Evolutionary conservation across 2,329 filamentous ascomycete species (phyloP).

Genomic region (Trichoderma atrobrunneum): DNA sequence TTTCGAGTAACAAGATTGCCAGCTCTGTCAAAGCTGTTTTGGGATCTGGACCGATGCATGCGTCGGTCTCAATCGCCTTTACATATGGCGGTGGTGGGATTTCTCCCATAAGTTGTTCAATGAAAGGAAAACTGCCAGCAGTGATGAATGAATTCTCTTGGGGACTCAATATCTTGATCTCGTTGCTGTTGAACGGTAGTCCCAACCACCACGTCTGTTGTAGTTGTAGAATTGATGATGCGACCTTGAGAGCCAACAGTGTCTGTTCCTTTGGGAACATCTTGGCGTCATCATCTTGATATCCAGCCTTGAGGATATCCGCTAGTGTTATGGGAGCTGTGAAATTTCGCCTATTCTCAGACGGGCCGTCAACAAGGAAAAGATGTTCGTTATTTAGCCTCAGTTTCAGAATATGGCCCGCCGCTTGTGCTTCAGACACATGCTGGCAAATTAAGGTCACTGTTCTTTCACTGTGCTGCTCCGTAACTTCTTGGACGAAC

Average conservation of each 20-base stretch:
- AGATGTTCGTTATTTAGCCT: background rate
- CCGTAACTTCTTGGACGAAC: background rate
- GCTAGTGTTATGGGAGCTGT: background rate
- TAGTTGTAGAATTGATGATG: background rate
- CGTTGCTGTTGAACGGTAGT: background rate
- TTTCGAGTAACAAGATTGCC: background rate
- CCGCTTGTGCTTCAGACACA: background rate
- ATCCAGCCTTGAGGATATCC: background rate
- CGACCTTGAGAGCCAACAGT: background rate
- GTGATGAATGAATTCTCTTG: background rate
- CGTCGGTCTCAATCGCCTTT: background rate
- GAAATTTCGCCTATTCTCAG: background rate
- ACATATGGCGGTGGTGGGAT: background rate
- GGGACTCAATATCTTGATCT: background rate
- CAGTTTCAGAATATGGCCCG: background rate
- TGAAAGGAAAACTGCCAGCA: background rate
- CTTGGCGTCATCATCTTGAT: background rate
- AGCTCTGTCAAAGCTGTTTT: conserved; percentile 1
- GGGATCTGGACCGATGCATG: background rate
- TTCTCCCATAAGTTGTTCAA: background rate
- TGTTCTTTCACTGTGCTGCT: background rate
- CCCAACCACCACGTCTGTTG: background rate
- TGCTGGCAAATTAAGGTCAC: background rate
- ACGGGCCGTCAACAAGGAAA: background rate
- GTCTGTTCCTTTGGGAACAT: background rate